Evolutionary conservation across 1,139 yeast species (phyloP).

Genomic region (Candida sp.): DNA sequence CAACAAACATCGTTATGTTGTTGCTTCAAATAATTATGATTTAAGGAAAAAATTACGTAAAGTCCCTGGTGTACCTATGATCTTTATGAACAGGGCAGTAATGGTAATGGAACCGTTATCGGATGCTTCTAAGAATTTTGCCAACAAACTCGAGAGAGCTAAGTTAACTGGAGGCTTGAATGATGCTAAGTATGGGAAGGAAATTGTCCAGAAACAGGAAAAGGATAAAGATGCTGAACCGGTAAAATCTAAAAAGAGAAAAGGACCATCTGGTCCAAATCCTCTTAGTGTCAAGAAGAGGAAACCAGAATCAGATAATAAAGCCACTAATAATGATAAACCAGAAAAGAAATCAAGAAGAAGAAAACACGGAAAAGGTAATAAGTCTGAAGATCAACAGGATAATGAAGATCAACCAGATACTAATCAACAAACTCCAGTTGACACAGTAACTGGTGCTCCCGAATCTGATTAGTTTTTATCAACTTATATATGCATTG

Average conservation of each 20-base stretch:
- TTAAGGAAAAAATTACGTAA: slow-evolving; percentile 65
- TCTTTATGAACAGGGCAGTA: slow-evolving; percentile 85
- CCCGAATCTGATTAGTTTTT: too few species aligned
- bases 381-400: too few species aligned
- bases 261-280: slow-evolving; percentile 77
- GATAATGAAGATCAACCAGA: too few species aligned
- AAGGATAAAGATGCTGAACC: slow-evolving; percentile 13
- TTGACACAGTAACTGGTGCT: too few species aligned
- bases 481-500: neutral
- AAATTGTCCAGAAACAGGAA: slow-evolving; percentile 18
- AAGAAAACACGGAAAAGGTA: slow-evolving; percentile 18
- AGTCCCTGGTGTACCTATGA: slow-evolving; percentile 86
- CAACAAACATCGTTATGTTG: slow-evolving; percentile 86
- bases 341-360: slow-evolving; percentile 4
- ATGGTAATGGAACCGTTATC: slow-evolving; percentile 96
- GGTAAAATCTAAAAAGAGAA: slow-evolving; percentile 45
- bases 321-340: slow-evolving; percentile 5
- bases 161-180: slow-evolving; percentile 81
- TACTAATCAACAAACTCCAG: too few species aligned
- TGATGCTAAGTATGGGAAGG: slow-evolving; percentile 35
- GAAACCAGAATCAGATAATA: slow-evolving; percentile 25
- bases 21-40: slow-evolving; percentile 76
- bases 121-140: slow-evolving; percentile 58
- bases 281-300: slow-evolving; percentile 79
- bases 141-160: slow-evolving; percentile 52